phyloP scores from a whole-genome alignment of 164 flowering plant genomes.

The Vitis vinifera region DNA sequence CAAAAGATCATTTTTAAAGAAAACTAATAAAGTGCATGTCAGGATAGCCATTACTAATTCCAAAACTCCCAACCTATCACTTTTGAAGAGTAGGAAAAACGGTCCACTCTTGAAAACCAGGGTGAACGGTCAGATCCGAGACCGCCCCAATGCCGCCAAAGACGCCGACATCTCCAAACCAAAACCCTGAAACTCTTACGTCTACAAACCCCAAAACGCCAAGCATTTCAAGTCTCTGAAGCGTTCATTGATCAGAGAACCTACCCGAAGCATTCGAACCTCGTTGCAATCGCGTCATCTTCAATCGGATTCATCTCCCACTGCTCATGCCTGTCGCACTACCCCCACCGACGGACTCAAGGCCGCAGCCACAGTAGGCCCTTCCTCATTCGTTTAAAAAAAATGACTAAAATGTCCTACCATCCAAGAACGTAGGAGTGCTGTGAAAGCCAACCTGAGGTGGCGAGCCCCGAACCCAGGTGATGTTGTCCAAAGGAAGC shows the following conservation, averaged over 20 bases:
- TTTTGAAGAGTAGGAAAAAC: conserved; percentile 8
- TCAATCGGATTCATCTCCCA: too few relatives aligned
- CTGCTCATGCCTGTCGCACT: too few relatives aligned
- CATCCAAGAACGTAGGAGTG: too few relatives aligned
- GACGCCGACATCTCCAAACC: conserved; percentile 69
- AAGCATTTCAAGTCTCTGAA: conserved; percentile 21
- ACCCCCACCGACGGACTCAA: too few relatives aligned
- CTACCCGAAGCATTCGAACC: not conserved
- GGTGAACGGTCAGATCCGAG: conserved; percentile 61
- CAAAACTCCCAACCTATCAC: conserved; percentile 98
- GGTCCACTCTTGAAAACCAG: conserved; percentile 35
- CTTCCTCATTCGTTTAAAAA: too few relatives aligned
- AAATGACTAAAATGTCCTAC: too few relatives aligned
- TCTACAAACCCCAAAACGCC: conserved; percentile 3
- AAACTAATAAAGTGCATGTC: conserved; percentile 91
- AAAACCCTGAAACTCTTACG: conserved; percentile 15
- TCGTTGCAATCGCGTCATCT: too few relatives aligned
- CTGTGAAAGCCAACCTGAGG: too few relatives aligned
- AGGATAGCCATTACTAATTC: conserved; percentile 98
- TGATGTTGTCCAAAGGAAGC: too few relatives aligned
- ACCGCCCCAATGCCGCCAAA: conserved; percentile 74
- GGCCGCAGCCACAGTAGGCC: too few relatives aligned
- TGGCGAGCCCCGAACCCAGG: too few relatives aligned
- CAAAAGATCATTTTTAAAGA: conserved; percentile 97
- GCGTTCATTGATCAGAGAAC: not conserved